Evolutionary conservation across 2,329 filamentous ascomycete species (phyloP), one percentile per base, ranked within the genome.

Genomic region (Seiridium cupressi): DNA sequence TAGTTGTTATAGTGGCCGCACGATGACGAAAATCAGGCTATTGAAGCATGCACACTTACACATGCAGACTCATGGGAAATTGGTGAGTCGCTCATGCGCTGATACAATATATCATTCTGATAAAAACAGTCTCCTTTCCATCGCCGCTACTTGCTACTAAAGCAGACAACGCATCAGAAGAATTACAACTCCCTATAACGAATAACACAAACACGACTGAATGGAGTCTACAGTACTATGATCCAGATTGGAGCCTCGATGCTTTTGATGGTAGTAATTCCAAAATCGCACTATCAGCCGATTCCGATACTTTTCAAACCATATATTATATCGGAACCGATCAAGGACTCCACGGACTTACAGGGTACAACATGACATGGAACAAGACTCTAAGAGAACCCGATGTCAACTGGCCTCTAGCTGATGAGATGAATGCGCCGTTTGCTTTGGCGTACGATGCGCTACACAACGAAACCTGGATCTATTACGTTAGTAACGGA

Each of bases 251-350:
- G 31, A 57, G n/a, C 5, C 63, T 8, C 60, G 58, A 10, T 70
- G 66, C 64, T 60, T 61, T 38, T 68, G 66, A 60, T 64, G 57
- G 7, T 58, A 65, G 9, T 48, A 36, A 8, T 40, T 58, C 18
- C 32, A 44, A 31, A 11, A 7, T 73, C 26, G 69, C 64, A 11
- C 34, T 72, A 34, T 65, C 62, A 42, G 63, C 70, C 47, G 67
- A 71, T 59, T 57, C 40, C 2, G 38, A 58, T 6, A 60, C 53
- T 36, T 64, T 62, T 1, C 66, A 66, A 18, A 66, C 51, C 55
- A 42, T 74, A 18, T 73, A 67, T 63, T 75, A 74, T 58, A 65
- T 75, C 40, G 73, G 72, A 53, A 70, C 64, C 31, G 74, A 77
- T 62, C 63, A 62, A 35, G 61, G 44, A 18, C 65, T 77, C 10